Evolutionary conservation across 129 eudicot species (phyloP), one percentile per base, ranked within the genome.

Genomic region (Arctium minus): DNA sequence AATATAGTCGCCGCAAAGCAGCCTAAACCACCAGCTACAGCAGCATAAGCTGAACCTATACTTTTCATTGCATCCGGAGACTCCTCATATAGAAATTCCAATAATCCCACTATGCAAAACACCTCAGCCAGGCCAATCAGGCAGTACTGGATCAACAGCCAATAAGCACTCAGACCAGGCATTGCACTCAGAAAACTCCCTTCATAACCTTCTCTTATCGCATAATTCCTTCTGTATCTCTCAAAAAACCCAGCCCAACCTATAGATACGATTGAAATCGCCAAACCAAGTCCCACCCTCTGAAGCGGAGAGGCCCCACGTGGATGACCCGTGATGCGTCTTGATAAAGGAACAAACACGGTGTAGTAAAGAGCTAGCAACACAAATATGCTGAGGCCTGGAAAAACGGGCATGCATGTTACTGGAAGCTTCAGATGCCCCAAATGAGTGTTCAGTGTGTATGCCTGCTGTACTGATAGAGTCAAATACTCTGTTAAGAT

Each of bases 61-160:
- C 98, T 94, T 87, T 93, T 92, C 97, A 94, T 94, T n/a, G 98
- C 98, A 83, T 94, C 97, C 0, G 98, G 98, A 1, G 98, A 92
- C 88, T 94, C 98, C 83, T 94, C 96, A 1, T 94, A 94, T 18
- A 94, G 88, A 74, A 94, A 94, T 30, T 94, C 98, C 18, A 94
- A 85, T 70, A 94, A 86, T 38, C 98, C 98, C 73, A 94, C 98
- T 29, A 94, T 91, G 89, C 96, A 91, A 46, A 94, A 94, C 3
- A 91, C 97, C 74, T 94, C 97, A 72, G 98, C 97, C 74, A 94
- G 83, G 72, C 98, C 98, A 46, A 94, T 92, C 78, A 94, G 84
- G 70, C 98, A 94, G 76, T 94, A 94, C 91, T 94, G 98, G 74
- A 94, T 94, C 71, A 94, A 73, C 79, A 94, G 83, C 98, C 98